Conservation (phyloP, 1,139 yeast genomes). For the Arxiozyma telluris region DNA sequence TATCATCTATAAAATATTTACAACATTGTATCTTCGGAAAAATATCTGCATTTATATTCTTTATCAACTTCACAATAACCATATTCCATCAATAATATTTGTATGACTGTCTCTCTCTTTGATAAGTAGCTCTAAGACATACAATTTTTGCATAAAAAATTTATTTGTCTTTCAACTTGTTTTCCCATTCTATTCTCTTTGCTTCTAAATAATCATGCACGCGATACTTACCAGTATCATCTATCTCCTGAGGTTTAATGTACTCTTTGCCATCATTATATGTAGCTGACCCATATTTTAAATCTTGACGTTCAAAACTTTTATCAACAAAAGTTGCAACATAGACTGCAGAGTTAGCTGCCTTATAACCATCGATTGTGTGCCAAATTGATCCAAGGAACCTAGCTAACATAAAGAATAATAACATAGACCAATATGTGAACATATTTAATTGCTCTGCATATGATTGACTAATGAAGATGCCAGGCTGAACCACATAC, state of each 20-base stretch:
- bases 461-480: constrained; percentile 76
- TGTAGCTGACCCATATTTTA: constrained; percentile 71
- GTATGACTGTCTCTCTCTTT: not conserved
- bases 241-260: constrained; percentile 47
- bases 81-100: not conserved
- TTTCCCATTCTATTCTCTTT: constrained; percentile 55
- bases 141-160: not conserved
- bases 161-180: constrained; percentile 55
- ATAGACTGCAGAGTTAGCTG: constrained; percentile 76
- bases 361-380: constrained; percentile 76
- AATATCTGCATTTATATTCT: not conserved
- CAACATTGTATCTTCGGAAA: not conserved
- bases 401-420: constrained; percentile 77
- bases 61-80: not conserved
- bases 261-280: constrained; percentile 55
- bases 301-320: constrained; percentile 38
- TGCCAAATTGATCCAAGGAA: constrained; percentile 77
- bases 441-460: constrained; percentile 64
- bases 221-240: constrained; percentile 53
- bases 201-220: constrained; percentile 51
- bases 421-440: constrained; percentile 76
- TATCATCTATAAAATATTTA: not conserved
- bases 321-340: constrained; percentile 43
- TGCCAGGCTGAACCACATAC: constrained; percentile 90
- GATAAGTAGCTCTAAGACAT: no score